These are phyloP conservation scores for Casuarina glauca DNA, from an alignment of 306 rosid species.

Conservation along the genomic window DNA sequence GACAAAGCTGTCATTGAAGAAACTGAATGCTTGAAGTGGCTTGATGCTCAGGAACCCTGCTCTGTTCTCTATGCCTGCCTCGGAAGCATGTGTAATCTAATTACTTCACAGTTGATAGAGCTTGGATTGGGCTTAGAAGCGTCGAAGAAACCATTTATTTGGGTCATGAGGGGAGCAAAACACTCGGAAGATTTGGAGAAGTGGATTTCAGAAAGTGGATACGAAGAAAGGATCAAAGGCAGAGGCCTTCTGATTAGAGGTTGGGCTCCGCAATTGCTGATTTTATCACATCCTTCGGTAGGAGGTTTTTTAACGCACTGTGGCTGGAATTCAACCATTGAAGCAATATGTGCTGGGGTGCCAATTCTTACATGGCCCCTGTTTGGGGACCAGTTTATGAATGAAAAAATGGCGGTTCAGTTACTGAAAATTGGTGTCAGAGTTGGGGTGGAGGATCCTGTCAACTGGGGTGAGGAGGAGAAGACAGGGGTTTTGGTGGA, in stretches of 20 bases:
- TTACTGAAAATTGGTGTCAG: no score
- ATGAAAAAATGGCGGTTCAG: conserved; percentile 22
- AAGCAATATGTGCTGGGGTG: no score
- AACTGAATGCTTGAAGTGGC: conserved; percentile 36
- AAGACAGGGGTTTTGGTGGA: background rate
- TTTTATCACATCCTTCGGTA: conserved; percentile 32
- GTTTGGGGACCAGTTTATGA: conserved; percentile 37
- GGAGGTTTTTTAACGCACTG: conserved; percentile 60
- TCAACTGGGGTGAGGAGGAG: no score
- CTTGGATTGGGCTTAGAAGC: conserved; percentile 8
- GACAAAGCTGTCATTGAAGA: conserved; percentile 32
- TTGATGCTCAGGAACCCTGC: conserved; percentile 31
- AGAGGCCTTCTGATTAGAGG: conserved; percentile 42
- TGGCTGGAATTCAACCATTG: conserved; percentile 31
- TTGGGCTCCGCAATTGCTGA: conserved; percentile 61
- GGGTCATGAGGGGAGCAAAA: conserved; percentile 27
- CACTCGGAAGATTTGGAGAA: no score
- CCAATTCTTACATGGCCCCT: conserved; percentile 43
- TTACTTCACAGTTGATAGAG: conserved; percentile 22
- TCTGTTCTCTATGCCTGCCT: conserved; percentile 53
- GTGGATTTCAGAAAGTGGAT: conserved; percentile 18
- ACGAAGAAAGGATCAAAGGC: conserved; percentile 37
- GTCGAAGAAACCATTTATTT: no score
- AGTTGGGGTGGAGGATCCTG: no score
- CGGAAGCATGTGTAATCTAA: conserved; percentile 27